A percentile compares a stretch with the other conserved stretches of the same genome.
phyloP scores from a whole-genome alignment of 768 basidiomycete genomes.

The Galerina marginata region DNA sequence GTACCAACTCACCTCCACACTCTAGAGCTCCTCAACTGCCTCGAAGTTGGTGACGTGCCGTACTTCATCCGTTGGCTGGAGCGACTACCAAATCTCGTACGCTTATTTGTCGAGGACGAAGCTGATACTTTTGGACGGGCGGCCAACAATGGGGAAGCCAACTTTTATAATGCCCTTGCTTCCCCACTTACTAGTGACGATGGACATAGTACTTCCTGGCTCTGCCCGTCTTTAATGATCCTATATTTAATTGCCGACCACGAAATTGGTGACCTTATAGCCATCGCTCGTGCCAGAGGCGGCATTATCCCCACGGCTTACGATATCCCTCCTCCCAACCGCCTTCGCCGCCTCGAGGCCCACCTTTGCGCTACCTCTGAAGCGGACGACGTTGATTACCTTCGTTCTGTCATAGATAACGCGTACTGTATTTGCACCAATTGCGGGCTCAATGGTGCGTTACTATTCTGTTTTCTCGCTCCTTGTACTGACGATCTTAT shows the following conservation, averaged over 20 bases:
- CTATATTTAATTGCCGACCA: conserved; percentile 25
- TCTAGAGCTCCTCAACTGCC: conserved; percentile 30
- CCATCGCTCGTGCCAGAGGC: conserved; percentile 28
- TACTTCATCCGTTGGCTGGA: conserved; percentile 35
- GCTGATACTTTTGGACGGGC: conserved; percentile 18
- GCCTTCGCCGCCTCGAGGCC: conserved; percentile 27
- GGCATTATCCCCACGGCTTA: conserved; percentile 3
- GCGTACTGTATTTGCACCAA: conserved; percentile 21
- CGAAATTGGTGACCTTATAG: conserved; percentile 21
- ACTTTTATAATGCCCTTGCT: conserved; percentile 25
- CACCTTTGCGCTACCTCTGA: conserved; percentile 28
- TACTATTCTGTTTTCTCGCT: no score
- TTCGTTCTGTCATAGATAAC: conserved; percentile 20
- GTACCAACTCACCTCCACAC: conserved; percentile 30
- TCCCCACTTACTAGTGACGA: conserved; percentile 17
- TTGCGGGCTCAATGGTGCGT: conserved; percentile 7
- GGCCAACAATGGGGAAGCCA: not conserved
- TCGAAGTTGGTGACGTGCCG: conserved; percentile 26
- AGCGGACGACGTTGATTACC: conserved; percentile 19
- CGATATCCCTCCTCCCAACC: conserved; percentile 10
- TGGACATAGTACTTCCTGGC: conserved; percentile 21
- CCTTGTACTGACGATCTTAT: no score
- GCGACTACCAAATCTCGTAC: conserved; percentile 32
- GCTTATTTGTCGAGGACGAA: conserved; percentile 25
- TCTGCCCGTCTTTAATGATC: conserved; percentile 32